Evolutionary conservation across 2,329 filamentous ascomycete species (phyloP).

Genomic region (Pleurostoma richardsiae): DNA sequence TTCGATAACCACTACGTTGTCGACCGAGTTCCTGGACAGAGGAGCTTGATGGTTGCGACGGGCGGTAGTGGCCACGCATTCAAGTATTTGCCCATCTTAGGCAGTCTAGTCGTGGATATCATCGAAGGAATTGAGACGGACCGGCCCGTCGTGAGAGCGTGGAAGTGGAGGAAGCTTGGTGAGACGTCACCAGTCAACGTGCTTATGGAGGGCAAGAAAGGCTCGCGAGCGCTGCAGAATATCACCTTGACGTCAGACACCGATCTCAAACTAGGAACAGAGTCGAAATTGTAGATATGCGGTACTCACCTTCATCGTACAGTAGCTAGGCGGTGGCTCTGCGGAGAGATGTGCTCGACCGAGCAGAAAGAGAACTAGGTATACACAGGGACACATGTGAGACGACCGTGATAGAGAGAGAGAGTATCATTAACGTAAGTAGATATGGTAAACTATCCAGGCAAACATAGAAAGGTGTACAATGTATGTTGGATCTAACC

Average conservation of each 20-base stretch:
- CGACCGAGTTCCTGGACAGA: conserved; percentile 23
- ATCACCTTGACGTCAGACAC: neutral
- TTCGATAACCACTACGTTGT: conserved; percentile 27
- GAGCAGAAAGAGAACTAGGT: no score
- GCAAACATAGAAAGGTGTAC: no score
- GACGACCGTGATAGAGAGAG: no score
- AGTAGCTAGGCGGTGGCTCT: no score
- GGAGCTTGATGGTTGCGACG: conserved; percentile 25
- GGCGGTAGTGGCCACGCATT: conserved; percentile 29
- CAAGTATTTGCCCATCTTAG: conserved; percentile 27
- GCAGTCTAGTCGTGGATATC: conserved; percentile 7
- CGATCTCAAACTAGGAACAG: neutral
- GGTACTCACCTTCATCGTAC: no score
- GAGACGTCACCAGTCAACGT: neutral
- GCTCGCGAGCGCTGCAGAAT: neutral
- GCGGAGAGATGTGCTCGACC: no score
- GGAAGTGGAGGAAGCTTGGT: conserved; percentile 1
- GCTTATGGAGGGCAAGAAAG: neutral
- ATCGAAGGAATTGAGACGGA: neutral
- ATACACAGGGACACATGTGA: no score
- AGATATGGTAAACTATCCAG: no score
- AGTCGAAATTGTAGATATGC: no score
- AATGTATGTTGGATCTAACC: no score
- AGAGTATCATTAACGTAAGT: no score
- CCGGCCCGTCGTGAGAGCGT: neutral